phyloP scores from a whole-genome alignment of 768 basidiomycete species.

The Hericium alpestre region DNA sequence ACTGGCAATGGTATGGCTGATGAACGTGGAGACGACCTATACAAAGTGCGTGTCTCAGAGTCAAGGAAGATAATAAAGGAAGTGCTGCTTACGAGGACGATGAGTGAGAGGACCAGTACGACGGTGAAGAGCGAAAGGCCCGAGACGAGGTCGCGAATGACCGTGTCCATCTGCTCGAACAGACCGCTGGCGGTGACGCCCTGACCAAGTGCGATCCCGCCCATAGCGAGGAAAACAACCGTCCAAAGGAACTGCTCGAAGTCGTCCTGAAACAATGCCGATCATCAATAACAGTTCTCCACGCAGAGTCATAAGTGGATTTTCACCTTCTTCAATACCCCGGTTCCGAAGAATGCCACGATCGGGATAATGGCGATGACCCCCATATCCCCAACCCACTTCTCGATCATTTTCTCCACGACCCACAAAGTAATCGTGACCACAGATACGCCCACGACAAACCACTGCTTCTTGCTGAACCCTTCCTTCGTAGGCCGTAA shows the following conservation, averaged over 20 bases:
- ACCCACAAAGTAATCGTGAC: constrained; percentile 88
- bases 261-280: constrained; percentile 51
- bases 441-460: constrained; percentile 75
- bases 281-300: background rate
- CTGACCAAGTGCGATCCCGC: constrained; percentile 91
- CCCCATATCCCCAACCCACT: constrained; percentile 88
- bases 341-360: constrained; percentile 87
- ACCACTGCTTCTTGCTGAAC: constrained; percentile 81
- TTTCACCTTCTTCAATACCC: constrained; percentile 82
- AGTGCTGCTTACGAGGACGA: constrained; percentile 19
- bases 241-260: constrained; percentile 93
- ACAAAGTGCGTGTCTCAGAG: background rate
- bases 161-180: constrained; percentile 61
- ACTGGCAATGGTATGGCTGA: constrained; percentile 95
- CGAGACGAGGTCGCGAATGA: constrained; percentile 48
- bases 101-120: constrained; percentile 43
- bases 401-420: constrained; percentile 67
- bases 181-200: constrained; percentile 87
- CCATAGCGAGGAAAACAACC: constrained; percentile 95
- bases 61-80: background rate
- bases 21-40: constrained; percentile 84
- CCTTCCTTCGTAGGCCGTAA: constrained; percentile 76
- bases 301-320: background rate
- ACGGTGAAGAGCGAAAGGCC: constrained; percentile 60
- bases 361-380: constrained; percentile 91